A percentile compares a stretch with the other conserved stretches of the same genome.
phyloP scores from a whole-genome alignment of 2,329 filamentous ascomycete genomes.

The Calonectria pteridis region DNA sequence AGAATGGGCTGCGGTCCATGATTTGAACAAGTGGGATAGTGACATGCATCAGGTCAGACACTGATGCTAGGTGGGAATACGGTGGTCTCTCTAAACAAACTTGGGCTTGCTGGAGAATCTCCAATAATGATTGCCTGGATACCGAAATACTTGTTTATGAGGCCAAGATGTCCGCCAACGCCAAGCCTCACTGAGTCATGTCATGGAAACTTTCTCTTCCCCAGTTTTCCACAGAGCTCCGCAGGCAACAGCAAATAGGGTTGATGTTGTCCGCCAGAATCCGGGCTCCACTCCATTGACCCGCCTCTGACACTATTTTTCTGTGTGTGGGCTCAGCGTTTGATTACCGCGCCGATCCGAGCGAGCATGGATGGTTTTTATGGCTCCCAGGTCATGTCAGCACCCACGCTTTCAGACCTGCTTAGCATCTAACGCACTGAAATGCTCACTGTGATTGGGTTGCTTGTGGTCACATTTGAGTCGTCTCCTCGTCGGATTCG shows the following conservation, averaged over 20 bases:
- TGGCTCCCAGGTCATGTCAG: background rate
- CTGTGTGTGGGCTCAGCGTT: background rate
- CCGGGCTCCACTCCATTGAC: background rate
- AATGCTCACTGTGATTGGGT: background rate
- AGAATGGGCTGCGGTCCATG: background rate
- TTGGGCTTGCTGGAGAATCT: background rate
- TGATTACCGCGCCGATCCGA: background rate
- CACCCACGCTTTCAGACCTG: background rate
- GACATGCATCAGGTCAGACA: background rate
- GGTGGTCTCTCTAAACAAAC: background rate
- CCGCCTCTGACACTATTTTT: background rate
- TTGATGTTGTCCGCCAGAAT: background rate
- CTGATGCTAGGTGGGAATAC: background rate
- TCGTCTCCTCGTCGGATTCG: background rate
- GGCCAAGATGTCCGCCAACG: background rate
- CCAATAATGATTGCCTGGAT: background rate
- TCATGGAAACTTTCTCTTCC: background rate
- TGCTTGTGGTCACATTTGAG: background rate
- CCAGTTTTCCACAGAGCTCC: background rate
- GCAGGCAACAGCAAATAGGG: background rate
- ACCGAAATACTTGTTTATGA: background rate
- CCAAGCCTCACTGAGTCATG: background rate
- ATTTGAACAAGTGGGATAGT: background rate
- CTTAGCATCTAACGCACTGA: background rate
- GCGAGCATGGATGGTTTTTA: background rate